phyloP scores from a whole-genome alignment of 345 rosid genomes.

The Camelina laxa region DNA sequence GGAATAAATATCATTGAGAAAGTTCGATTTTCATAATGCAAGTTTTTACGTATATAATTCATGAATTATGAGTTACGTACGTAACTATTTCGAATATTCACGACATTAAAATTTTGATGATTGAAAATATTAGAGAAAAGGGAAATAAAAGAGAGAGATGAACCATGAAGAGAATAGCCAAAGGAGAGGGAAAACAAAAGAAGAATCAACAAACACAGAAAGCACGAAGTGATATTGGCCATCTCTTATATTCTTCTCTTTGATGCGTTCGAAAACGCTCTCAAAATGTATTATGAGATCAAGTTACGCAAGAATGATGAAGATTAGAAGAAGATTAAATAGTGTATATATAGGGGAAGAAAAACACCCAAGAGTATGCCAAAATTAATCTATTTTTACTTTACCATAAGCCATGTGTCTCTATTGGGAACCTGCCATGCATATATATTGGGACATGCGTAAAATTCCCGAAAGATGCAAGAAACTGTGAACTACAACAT shows the following conservation, averaged over 20 bases:
- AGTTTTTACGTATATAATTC: constrained; percentile 1
- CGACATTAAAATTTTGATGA: not conserved
- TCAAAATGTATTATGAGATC: constrained; percentile 2
- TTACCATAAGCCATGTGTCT: constrained; percentile 36
- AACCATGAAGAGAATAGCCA: constrained; percentile 40
- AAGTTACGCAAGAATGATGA: constrained; percentile 14
- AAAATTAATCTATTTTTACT: constrained; percentile 1
- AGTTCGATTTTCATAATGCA: constrained; percentile 16
- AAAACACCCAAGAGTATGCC: constrained; percentile 14
- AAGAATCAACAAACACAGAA: constrained; percentile 37
- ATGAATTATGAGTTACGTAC: not conserved
- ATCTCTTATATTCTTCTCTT: constrained; percentile 26
- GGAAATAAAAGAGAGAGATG: not conserved
- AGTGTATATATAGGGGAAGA: constrained; percentile 29
- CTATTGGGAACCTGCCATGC: constrained; percentile 32
- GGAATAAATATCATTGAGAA: not conserved
- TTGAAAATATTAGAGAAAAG: not conserved
- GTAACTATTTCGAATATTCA: not conserved
- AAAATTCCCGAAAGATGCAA: constrained; percentile 14
- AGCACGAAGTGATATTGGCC: constrained; percentile 33
- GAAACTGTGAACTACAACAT: constrained; percentile 20
- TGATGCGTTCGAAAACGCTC: not conserved
- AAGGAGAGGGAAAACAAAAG: constrained; percentile 35
- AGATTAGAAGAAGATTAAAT: not conserved
- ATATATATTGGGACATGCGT: constrained; percentile 30